Evolutionary conservation across 495 filamentous ascomycete species (phyloP).

Genomic region (Hypomontagnella submonticulosa): DNA sequence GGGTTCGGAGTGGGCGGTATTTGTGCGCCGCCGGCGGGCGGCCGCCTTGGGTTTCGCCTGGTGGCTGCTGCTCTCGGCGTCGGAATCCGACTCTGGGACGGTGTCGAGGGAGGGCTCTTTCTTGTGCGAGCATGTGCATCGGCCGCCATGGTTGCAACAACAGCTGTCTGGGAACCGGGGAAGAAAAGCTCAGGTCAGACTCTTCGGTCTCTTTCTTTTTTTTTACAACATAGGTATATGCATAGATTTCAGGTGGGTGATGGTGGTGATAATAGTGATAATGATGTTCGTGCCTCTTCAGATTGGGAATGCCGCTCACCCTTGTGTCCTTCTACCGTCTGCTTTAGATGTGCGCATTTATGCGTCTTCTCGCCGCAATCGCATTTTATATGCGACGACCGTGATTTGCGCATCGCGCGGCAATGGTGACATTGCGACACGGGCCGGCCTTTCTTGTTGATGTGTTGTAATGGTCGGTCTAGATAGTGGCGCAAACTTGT

Average conservation of each 20-base stretch:
- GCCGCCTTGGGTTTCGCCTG: conserved; percentile 59
- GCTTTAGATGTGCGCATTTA: conserved; percentile 73
- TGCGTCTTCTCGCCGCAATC: conserved; percentile 93
- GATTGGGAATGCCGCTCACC: conserved; percentile 56
- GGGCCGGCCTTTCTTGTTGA: conserved; percentile 98
- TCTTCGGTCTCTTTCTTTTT: conserved; percentile 30
- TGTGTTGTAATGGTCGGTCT: conserved; percentile 94
- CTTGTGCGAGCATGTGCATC: conserved; percentile 92
- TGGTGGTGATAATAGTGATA: conserved; percentile 17
- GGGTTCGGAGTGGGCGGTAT: conserved; percentile 84
- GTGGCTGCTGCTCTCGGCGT: conserved; percentile 52
- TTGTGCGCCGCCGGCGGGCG: conserved; percentile 74
- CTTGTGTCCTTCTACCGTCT: conserved; percentile 64
- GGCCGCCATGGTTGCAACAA: conserved; percentile 90
- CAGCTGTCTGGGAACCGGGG: conserved; percentile 72
- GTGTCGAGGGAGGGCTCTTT: conserved; percentile 83
- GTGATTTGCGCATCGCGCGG: conserved; percentile 95
- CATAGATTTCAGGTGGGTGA: neutral
- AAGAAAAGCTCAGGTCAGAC: conserved; percentile 58
- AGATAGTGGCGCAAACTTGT: conserved; percentile 42
- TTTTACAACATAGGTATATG: neutral
- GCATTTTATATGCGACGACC: conserved; percentile 94
- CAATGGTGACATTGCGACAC: conserved; percentile 99
- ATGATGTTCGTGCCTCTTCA: conserved; percentile 2
- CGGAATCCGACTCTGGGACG: conserved; percentile 73